Conservation (phyloP, 1,139 yeast species). For the Candida sanyaensis region DNA sequence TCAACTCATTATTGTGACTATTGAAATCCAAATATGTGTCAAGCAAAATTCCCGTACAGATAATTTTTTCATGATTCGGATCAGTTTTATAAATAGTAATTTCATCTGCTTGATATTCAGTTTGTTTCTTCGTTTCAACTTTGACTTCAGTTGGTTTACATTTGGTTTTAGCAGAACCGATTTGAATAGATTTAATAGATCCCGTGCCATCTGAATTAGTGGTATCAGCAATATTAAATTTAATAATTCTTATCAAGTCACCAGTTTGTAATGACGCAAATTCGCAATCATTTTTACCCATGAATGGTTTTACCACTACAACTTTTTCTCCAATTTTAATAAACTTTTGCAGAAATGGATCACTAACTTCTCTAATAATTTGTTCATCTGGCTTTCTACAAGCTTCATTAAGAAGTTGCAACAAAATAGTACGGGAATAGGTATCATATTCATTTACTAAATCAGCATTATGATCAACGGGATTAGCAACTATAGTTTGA, state of each 20-base stretch:
- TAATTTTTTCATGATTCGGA: conserved; percentile 20
- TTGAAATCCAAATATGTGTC: conserved; percentile 29
- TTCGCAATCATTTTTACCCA: conserved; percentile 24
- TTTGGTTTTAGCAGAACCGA: conserved; percentile 1
- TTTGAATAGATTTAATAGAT: conserved; percentile 11
- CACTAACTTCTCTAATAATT: conserved; percentile 27
- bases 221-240: conserved; percentile 24
- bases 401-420: conserved; percentile 25
- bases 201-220: conserved; percentile 9
- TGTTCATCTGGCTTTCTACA: conserved; percentile 14
- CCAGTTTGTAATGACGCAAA: conserved; percentile 32
- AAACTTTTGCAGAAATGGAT: conserved; percentile 29
- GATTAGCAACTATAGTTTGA: conserved; percentile 18
- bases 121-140: neutral
- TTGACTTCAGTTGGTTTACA: conserved; percentile 1
- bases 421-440: conserved; percentile 28
- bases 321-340: conserved; percentile 37
- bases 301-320: conserved; percentile 36
- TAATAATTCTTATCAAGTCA: conserved; percentile 33
- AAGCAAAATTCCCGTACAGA: conserved; percentile 36
- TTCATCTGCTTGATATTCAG: conserved; percentile 2
- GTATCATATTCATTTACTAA: conserved; percentile 24
- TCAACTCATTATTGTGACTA: conserved; percentile 17
- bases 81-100: conserved; percentile 13
- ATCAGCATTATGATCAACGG: conserved; percentile 13